Conservation (phyloP, 768 basidiomycete species). For the Cystofilobasidium macerans region DNA sequence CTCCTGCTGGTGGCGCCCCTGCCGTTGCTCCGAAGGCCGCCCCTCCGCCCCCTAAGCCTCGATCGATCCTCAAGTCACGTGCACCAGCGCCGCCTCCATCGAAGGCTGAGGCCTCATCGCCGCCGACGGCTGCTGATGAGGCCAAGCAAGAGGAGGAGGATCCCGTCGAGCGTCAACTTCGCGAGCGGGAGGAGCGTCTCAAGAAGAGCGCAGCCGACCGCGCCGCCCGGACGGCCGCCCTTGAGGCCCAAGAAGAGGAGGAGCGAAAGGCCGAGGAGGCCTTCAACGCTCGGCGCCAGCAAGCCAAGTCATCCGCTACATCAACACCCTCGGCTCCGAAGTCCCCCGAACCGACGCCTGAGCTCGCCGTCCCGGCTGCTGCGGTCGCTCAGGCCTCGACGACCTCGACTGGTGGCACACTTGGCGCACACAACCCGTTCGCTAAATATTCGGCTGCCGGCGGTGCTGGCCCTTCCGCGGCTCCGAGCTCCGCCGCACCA, state of each 20-base stretch:
- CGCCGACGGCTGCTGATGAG: constrained; percentile 30
- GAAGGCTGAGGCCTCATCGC: constrained; percentile 31
- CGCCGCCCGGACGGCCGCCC: constrained; percentile 44
- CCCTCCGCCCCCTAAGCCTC: constrained; percentile 38
- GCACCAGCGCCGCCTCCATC: constrained; percentile 40
- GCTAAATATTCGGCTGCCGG: constrained; percentile 46
- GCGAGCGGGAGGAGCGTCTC: constrained; percentile 58
- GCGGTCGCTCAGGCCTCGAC: constrained; percentile 34
- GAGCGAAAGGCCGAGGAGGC: constrained; percentile 49
- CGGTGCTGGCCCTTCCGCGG: constrained; percentile 35
- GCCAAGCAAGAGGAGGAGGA: constrained; percentile 57
- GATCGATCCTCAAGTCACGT: constrained; percentile 33
- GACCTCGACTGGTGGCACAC: constrained; percentile 29
- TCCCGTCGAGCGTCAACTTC: constrained; percentile 62
- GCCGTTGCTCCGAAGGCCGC: constrained; percentile 37
- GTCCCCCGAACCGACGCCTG: constrained; percentile 22
- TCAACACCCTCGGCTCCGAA: constrained; percentile 22
- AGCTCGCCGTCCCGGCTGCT: constrained; percentile 38
- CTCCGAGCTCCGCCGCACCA: constrained; percentile 13
- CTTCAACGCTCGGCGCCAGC: constrained; percentile 30
- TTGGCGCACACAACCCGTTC: constrained; percentile 47
- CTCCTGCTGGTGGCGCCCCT: constrained; percentile 2
- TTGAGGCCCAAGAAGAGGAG: constrained; percentile 61
- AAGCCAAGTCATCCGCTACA: not conserved
- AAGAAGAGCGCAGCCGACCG: constrained; percentile 58